A percentile compares a stretch with the other conserved stretches of the same genome.
These are phyloP conservation scores for Echinochloa phyllopogon DNA, from an alignment of 176 grass and related monocot genomes.

Conservation along the genomic window DNA sequence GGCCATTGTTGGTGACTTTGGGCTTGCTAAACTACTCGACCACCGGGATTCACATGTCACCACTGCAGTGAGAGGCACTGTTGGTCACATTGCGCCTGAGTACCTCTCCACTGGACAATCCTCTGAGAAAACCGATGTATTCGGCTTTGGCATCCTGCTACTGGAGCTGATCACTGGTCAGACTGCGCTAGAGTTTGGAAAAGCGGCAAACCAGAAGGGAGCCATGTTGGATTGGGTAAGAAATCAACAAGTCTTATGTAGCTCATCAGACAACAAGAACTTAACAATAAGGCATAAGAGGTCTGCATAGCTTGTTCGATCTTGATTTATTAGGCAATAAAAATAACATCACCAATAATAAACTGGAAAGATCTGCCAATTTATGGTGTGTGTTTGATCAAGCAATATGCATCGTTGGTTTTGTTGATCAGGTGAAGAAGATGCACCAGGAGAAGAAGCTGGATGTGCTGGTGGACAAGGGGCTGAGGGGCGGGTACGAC, in stretches of 20 bases:
- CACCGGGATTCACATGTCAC: slow-evolving; percentile 91
- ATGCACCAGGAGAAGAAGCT: slow-evolving; percentile 98
- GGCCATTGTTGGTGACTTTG: slow-evolving; percentile 91
- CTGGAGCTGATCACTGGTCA: slow-evolving; percentile 89
- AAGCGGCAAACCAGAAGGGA: slow-evolving; percentile 86
- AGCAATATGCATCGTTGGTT: neutral
- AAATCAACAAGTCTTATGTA: neutral
- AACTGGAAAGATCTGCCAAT: neutral
- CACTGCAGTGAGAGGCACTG: slow-evolving; percentile 86
- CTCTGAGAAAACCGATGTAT: slow-evolving; percentile 93
- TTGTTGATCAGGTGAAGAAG: slow-evolving; percentile 84
- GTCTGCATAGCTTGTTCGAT: neutral
- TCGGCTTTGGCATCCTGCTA: slow-evolving; percentile 93
- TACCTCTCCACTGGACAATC: slow-evolving; percentile 96
- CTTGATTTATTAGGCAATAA: neutral
- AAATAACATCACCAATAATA: neutral
- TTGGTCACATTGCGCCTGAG: slow-evolving; percentile 94
- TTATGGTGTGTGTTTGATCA: neutral
- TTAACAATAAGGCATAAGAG: neutral
- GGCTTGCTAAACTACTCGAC: slow-evolving; percentile 90
- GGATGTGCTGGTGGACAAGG: slow-evolving; percentile 80
- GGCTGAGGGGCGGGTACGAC: slow-evolving; percentile 60
- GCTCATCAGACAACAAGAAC: neutral
- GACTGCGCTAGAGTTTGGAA: slow-evolving; percentile 89
- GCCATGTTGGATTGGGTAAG: slow-evolving; percentile 99